Conservation (phyloP, 768 basidiomycete genomes). For the Naganishia vishniacii region DNA sequence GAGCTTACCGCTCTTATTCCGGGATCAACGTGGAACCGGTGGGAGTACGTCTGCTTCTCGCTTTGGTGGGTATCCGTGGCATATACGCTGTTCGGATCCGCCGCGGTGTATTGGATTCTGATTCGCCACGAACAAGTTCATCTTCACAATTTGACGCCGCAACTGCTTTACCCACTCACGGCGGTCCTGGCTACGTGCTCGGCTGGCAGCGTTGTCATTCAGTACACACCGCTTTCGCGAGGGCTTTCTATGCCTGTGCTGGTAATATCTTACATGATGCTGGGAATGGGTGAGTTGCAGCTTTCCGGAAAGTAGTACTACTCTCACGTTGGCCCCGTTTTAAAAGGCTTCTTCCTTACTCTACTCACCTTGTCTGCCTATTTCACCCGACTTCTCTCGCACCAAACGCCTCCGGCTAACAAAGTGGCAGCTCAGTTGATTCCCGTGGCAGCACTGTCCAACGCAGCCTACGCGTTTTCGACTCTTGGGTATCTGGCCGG, state of each 20-base stretch:
- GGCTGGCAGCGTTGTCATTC: conserved; percentile 28
- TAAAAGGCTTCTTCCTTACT: conserved; percentile 28
- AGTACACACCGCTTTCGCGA: conserved; percentile 25
- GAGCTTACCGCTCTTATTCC: conserved; percentile 27
- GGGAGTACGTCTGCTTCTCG: conserved; percentile 28
- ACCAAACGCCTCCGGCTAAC: conserved; percentile 28
- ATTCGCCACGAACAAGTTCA: conserved; percentile 30
- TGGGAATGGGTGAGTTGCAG: conserved; percentile 30
- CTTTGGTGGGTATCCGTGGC: conserved; percentile 29
- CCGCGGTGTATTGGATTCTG: conserved; percentile 29
- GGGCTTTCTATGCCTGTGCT: conserved; percentile 23
- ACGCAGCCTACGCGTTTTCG: conserved; percentile 27
- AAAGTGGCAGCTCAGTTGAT: conserved; percentile 29
- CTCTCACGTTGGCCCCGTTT: neutral
- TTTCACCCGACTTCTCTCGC: conserved; percentile 28
- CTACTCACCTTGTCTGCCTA: conserved; percentile 29
- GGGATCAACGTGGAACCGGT: conserved; percentile 27
- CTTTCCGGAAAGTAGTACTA: neutral
- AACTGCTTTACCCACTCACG: conserved; percentile 27
- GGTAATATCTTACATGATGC: conserved; percentile 27
- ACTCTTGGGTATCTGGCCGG: conserved; percentile 28
- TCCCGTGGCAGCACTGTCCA: conserved; percentile 28
- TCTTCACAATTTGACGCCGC: conserved; percentile 25
- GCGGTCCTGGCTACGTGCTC: conserved; percentile 25
- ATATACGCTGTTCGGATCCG: conserved; percentile 16